phyloP scores from a whole-genome alignment of 345 rosid genomes.

The Zanthoxylum bungeanum region DNA sequence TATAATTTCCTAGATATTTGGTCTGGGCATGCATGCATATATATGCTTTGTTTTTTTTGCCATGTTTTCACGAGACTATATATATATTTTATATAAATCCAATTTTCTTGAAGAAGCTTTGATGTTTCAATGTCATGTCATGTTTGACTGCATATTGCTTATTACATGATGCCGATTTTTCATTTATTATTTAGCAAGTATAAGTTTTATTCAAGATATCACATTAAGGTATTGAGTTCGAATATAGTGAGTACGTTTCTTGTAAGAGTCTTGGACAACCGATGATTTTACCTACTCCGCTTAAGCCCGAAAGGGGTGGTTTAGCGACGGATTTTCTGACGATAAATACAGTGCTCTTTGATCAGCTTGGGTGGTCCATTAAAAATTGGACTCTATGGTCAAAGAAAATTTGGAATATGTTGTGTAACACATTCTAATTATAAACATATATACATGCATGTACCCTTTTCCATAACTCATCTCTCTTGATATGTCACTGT shows the following conservation, averaged over 20 bases:
- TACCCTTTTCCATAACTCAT: neutral
- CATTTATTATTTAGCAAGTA: too few species aligned
- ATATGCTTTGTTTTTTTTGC: neutral
- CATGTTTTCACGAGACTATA: slow-evolving; percentile 1
- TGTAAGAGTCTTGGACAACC: too few species aligned
- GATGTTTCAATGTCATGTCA: slow-evolving; percentile 21
- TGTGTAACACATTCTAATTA: neutral
- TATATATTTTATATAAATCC: neutral
- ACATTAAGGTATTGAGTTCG: too few species aligned
- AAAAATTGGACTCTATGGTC: neutral
- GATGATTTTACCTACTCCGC: too few species aligned
- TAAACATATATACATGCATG: too few species aligned
- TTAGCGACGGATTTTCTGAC: too few species aligned
- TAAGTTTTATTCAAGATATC: too few species aligned
- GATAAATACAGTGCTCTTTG: neutral
- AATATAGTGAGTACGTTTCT: too few species aligned
- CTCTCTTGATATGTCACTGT: neutral
- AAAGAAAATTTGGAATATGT: neutral
- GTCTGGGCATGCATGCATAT: neutral
- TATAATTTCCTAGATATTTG: slow-evolving; percentile 1
- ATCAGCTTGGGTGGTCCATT: neutral
- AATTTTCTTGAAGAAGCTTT: slow-evolving; percentile 5
- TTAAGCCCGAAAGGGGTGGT: too few species aligned
- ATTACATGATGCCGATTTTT: neutral
- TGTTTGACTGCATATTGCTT: slow-evolving; percentile 4